Evolutionary conservation across 1,284 basidiomycete genomes (phyloP).

Genomic region (Puccinia horiana): DNA sequence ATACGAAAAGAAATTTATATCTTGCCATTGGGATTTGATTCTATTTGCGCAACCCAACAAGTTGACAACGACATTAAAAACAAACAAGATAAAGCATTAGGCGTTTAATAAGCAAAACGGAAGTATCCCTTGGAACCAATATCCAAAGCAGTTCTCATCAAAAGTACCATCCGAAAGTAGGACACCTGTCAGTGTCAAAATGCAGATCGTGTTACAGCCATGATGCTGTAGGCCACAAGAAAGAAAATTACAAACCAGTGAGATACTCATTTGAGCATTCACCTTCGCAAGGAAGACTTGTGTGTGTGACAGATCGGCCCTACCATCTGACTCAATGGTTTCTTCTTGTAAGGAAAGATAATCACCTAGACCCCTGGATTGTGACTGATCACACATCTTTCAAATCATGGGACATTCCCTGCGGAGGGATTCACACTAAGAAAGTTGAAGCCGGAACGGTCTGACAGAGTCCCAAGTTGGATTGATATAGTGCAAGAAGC

Average conservation of each 20-base stretch:
- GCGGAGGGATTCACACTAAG: slow-evolving; percentile 80
- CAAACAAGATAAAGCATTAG: too few species aligned
- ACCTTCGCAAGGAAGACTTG: slow-evolving; percentile 74
- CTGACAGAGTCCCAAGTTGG: slow-evolving; percentile 30
- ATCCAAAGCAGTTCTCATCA: too few species aligned
- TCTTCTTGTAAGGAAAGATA: background rate
- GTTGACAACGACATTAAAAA: too few species aligned
- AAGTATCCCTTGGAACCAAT: too few species aligned
- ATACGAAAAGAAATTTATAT: too few species aligned
- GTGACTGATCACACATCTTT: slow-evolving; percentile 65
- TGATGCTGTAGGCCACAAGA: background rate
- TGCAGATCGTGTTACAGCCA: slow-evolving; percentile 60
- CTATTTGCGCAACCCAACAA: too few species aligned
- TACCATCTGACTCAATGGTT: slow-evolving; percentile 56
- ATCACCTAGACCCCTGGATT: slow-evolving; percentile 29
- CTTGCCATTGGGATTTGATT: too few species aligned
- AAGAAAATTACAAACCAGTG: slow-evolving; percentile 33
- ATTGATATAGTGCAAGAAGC: background rate
- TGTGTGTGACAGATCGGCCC: slow-evolving; percentile 69
- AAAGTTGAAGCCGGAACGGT: slow-evolving; percentile 81
- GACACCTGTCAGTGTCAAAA: slow-evolving; percentile 56
- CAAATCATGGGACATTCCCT: slow-evolving; percentile 86
- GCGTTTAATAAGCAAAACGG: too few species aligned
- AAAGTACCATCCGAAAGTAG: too few species aligned
- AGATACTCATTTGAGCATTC: slow-evolving; percentile 73